Evolutionary conservation across 2,329 filamentous ascomycete genomes (phyloP).

Genomic region (Colletotrichum lupini): DNA sequence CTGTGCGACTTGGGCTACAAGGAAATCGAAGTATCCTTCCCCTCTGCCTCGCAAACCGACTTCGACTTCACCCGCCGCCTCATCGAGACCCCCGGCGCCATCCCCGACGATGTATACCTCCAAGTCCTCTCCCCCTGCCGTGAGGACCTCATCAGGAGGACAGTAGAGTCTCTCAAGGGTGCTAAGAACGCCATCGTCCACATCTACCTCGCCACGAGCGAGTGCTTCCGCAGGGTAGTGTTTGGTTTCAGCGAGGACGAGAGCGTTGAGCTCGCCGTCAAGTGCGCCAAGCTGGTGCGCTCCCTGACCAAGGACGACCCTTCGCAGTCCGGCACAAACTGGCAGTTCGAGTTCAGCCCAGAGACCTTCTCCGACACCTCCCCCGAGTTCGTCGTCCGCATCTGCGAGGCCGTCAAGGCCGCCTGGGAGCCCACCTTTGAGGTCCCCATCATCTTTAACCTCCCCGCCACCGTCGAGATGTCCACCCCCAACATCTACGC

Average conservation of each 20-base stretch:
- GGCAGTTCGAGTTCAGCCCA: conserved; percentile 86
- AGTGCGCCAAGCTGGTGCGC: conserved; percentile 86
- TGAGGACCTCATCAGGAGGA: conserved; percentile 88
- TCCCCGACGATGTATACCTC: conserved; percentile 90
- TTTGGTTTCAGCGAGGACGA: conserved; percentile 90
- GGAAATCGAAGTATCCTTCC: conserved; percentile 97
- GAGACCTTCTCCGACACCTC: conserved; percentile 92
- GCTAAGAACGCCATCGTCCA: conserved; percentile 95
- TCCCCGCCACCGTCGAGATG: conserved; percentile 96
- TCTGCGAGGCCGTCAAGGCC: conserved; percentile 93
- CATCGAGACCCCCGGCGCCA: conserved; percentile 83
- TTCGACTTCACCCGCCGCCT: conserved; percentile 93
- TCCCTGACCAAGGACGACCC: conserved; percentile 88
- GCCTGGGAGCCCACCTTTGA: conserved; percentile 79
- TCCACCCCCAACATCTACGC: conserved; percentile 95
- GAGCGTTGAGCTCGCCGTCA: conserved; percentile 82
- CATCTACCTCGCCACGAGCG: conserved; percentile 95
- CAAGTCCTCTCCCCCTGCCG: conserved; percentile 94
- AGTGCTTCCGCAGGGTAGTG: conserved; percentile 92
- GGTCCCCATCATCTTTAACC: conserved; percentile 92
- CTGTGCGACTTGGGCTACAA: conserved; percentile 93
- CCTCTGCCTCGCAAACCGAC: conserved; percentile 93
- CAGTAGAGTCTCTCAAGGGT: conserved; percentile 88
- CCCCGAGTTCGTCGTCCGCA: conserved; percentile 82
- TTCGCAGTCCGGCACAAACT: conserved; percentile 67